A percentile compares a stretch with the other conserved stretches of the same genome.
These are phyloP conservation scores for Xylariaceae sp. DNA, from an alignment of 2,329 filamentous ascomycete species.

Conservation along the genomic window DNA sequence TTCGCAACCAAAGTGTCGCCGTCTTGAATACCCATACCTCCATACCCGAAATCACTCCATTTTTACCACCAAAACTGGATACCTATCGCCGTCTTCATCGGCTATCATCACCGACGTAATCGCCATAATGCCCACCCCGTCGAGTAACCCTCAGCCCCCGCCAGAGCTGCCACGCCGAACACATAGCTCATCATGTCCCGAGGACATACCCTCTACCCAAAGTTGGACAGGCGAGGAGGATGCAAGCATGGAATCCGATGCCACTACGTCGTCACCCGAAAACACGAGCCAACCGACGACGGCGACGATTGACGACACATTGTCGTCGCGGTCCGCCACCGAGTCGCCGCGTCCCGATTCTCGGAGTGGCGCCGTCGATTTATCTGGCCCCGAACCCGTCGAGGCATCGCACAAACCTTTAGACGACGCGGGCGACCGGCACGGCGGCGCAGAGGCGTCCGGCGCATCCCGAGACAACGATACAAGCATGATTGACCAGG, in stretches of 20 bases:
- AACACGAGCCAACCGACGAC: slow-evolving; percentile 20
- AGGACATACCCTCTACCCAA: slow-evolving; percentile 23
- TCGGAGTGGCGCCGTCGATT: slow-evolving; percentile 19
- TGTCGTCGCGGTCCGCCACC: slow-evolving; percentile 24
- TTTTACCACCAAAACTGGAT: no score
- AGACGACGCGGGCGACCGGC: slow-evolving; percentile 15
- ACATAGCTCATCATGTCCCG: slow-evolving; percentile 31
- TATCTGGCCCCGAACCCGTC: slow-evolving; percentile 5
- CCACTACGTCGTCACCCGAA: slow-evolving; percentile 21
- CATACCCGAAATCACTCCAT: no score
- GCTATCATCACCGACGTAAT: slow-evolving; percentile 9
- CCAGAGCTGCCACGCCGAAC: slow-evolving; percentile 26
- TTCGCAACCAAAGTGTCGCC: no score
- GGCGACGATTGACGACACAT: slow-evolving; percentile 14
- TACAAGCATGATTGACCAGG: slow-evolving; percentile 17
- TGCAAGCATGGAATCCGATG: slow-evolving; percentile 23
- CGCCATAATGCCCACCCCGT: slow-evolving; percentile 30
- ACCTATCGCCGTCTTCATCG: slow-evolving; percentile 4
- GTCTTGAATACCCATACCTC: no score
- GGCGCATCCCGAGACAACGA: slow-evolving; percentile 7
- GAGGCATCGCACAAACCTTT: slow-evolving; percentile 19
- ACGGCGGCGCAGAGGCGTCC: slow-evolving; percentile 9
- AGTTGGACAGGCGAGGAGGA: slow-evolving; percentile 26
- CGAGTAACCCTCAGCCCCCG: slow-evolving; percentile 17
- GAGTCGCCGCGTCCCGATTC: slow-evolving; percentile 26